Base-by-base conservation (phyloP, 2,329 filamentous ascomycete genomes). In the Metarhizium brunneum region DNA sequence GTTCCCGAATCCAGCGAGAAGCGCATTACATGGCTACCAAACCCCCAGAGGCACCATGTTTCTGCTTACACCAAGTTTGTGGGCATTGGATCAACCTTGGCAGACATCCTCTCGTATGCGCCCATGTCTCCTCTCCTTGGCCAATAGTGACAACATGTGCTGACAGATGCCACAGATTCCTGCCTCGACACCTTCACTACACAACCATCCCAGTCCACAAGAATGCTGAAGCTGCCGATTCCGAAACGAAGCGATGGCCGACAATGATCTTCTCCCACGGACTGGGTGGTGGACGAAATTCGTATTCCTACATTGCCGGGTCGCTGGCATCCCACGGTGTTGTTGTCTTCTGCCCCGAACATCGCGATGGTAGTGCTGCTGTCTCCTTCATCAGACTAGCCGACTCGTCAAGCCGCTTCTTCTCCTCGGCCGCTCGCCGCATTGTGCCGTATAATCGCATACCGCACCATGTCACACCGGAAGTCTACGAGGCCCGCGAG, bases 231-330 rank as follows among this genome's bases (percentile, higher is more conserved):
- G 69, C 92, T 7, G 77, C 82, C 57, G 64, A 73, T 11, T 71
- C 75, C 3, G 64, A 73, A 4, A 71, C 73, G 57, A 73, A 76
- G 55, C 75, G 83, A 72, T 94, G 88, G 86, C 90, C 90, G 0
- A 87, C 90, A 0, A 84, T 90, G 74, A 76, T 95, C 59, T 95
- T 95, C 71, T 94, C 89, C 1, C 90, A 95, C 66, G 90, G 90
- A 1, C 76, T 95, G 1, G 90, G 88, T 42, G 90, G 90, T 42
- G 86, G 83, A 57, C 81, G 88, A 61, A 94, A 94, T 64, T 84
- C 88, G 11, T 95, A 95, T 72, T 92, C 88, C n/a, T 86, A 92
- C 65, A 73, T 95, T 29, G 86, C 81, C 18, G 88, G 88, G 16
- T 89, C 88, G 0, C 73, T 95, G 32, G 88, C 90, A 4, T 90